Evolutionary conservation across 176 grass and related monocot genomes (phyloP), one percentile per base, ranked within the genome.

Genomic region (Oryza coarctata): DNA sequence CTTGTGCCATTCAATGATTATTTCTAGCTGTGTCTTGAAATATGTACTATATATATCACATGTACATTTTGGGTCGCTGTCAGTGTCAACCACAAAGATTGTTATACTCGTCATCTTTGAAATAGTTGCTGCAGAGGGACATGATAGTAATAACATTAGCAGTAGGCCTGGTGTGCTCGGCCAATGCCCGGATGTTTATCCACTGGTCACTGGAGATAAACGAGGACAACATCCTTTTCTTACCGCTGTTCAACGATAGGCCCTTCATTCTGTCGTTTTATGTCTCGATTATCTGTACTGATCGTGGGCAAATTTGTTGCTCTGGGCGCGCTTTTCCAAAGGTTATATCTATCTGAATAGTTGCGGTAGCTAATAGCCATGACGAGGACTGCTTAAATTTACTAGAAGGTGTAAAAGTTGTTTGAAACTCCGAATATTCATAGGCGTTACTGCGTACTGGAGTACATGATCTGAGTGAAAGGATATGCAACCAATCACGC

Each of bases 41-140:
- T 28, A 63, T 83, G 63, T 26, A 55, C 50, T 55, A 50, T 34
- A 74, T 38, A n/a, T n/a, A 30, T 39, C 86, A 88, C 81, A 80
- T 88, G 81, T 40, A 14, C 27, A 77, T 70, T 74, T 83, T 65
- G 47, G n/a, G 70, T 89, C 70, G 69, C 31, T 74, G 62, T 88
- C 81, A 74, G 3, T 62, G 63, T 47, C 52, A 67, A 80, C 63
- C 81, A 75, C 76, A 80, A 80, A 85, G 50, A 76, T 76, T 81
- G 26, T 41, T 57, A 41, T 57, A 41, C 65, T 12, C 39, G 44
- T 70, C 87, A 65, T 80, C 32, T 52, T 64, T 85, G 49, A 84
- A 69, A 68, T 75, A 68, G 63, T 75, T 67, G 29, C 39, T 20
- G 15, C 63, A 3, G 22, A 15, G 17, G 9, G 40, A 70, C 20